A percentile compares a stretch with the other conserved stretches of the same genome.
These are phyloP conservation scores for Backusella westeae DNA, from an alignment of 192 early-diverging fungal genomes.

Conservation along the genomic window DNA sequence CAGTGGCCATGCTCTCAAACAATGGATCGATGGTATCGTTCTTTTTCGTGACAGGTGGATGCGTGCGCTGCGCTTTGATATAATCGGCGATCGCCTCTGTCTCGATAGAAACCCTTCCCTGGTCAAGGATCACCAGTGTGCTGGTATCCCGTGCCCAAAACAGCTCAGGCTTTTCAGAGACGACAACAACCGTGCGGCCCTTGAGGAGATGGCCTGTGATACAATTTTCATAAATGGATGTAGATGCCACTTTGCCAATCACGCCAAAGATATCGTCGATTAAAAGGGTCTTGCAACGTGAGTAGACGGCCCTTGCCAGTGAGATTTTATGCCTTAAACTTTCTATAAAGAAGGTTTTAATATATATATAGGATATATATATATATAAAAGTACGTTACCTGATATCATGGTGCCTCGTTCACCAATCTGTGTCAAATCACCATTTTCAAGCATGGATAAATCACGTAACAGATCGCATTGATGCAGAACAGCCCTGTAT, in stretches of 20 bases:
- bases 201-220: constrained; percentile 62
- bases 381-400: constrained; percentile 34
- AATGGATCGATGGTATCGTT: constrained; percentile 6
- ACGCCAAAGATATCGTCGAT: constrained; percentile 79
- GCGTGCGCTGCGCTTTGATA: background rate
- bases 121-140: constrained; percentile 33
- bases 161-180: constrained; percentile 67
- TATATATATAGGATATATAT: background rate
- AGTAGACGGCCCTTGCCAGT: constrained; percentile 79
- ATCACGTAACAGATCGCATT: constrained; percentile 72
- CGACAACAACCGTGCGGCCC: constrained; percentile 76
- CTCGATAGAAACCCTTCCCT: background rate
- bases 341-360: background rate
- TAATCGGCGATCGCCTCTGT: background rate
- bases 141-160: constrained; percentile 52
- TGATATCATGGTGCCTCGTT: constrained; percentile 61
- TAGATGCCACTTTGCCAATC: constrained; percentile 49
- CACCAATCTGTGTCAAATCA: constrained; percentile 68
- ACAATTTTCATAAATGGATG: constrained; percentile 49
- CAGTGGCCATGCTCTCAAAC: background rate
- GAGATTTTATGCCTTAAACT: constrained; percentile 77
- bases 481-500: constrained; percentile 65
- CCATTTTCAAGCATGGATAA: constrained; percentile 60
- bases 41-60: background rate
- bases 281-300: constrained; percentile 64